Conservation (phyloP, 2,329 filamentous ascomycete species). For the Aspergillus fumigatus region DNA sequence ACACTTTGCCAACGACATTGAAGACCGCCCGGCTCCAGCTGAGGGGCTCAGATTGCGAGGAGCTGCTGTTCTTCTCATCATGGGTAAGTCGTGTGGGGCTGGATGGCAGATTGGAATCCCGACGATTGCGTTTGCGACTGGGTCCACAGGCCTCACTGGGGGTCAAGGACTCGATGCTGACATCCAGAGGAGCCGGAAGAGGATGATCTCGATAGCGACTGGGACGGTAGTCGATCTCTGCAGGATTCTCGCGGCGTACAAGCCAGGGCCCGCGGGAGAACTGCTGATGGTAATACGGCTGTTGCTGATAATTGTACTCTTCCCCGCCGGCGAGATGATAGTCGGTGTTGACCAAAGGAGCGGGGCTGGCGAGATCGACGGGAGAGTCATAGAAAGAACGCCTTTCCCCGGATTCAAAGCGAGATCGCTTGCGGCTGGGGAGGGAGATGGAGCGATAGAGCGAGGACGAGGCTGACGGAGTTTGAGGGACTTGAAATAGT, state of each 20-base stretch:
- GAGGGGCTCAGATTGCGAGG: constrained; percentile 13
- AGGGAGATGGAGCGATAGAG: constrained; percentile 33
- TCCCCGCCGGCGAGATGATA: constrained; percentile 33
- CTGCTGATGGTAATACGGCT: constrained; percentile 7
- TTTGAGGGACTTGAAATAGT: constrained; percentile 33
- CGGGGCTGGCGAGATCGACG: constrained; percentile 27
- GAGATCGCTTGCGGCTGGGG: constrained; percentile 29
- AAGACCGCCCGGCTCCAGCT: constrained; percentile 42
- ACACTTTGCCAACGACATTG: constrained; percentile 60
- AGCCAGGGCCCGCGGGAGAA: constrained; percentile 10
- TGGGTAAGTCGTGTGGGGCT: constrained; percentile 4
- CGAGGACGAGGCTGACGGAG: constrained; percentile 35
- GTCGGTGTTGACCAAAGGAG: constrained; percentile 35
- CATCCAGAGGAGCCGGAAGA: constrained; percentile 23
- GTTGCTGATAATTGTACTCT: constrained; percentile 13
- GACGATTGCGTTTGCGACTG: constrained; percentile 31
- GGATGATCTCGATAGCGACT: constrained; percentile 37
- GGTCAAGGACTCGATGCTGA: constrained; percentile 21
- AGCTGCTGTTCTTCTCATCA: constrained; percentile 8
- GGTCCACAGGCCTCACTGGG: constrained; percentile 16
- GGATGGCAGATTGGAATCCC: constrained; percentile 20
- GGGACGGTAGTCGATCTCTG: constrained; percentile 39
- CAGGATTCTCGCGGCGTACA: constrained; percentile 18
- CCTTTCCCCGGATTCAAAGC: constrained; percentile 21
- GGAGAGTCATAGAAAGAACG: constrained; percentile 21